Conservation (phyloP, 805 yeast genomes). For the Wickerhamomyces silvicola region DNA sequence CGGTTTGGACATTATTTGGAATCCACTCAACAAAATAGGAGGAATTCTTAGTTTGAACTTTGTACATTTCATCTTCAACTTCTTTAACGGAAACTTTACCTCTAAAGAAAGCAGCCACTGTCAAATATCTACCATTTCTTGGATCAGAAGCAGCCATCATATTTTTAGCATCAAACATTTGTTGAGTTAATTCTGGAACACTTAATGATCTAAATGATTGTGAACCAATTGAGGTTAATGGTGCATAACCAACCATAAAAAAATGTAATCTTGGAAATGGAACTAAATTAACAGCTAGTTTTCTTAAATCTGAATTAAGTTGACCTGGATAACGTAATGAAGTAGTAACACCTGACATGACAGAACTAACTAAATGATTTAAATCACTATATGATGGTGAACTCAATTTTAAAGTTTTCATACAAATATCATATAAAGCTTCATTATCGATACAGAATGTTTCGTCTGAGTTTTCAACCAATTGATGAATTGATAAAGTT, state of each 20-base stretch:
- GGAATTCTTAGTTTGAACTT: slow-evolving; percentile 88
- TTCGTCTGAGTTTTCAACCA: slow-evolving; percentile 97
- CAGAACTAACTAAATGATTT: slow-evolving; percentile 93
- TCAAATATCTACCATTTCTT: slow-evolving; percentile 95
- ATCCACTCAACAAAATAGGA: slow-evolving; percentile 99
- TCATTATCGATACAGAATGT: slow-evolving; percentile 99
- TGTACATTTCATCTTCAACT: slow-evolving; percentile 92
- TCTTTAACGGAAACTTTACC: slow-evolving; percentile 98
- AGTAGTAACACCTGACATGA: slow-evolving; percentile 95
- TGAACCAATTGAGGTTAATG: slow-evolving; percentile 85
- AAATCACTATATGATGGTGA: slow-evolving; percentile 85
- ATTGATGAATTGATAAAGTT: slow-evolving; percentile 92
- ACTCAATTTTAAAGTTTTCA: slow-evolving; percentile 84
- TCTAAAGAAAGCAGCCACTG: slow-evolving; percentile 93
- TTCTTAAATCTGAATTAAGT: slow-evolving; percentile 93
- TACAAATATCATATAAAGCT: slow-evolving; percentile 97
- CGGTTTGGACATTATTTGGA: slow-evolving; percentile 98
- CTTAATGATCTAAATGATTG: slow-evolving; percentile 93
- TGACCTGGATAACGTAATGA: slow-evolving; percentile 97
- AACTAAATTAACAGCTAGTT: slow-evolving; percentile 96
- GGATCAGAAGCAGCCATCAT: slow-evolving; percentile 99
- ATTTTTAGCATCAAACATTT: slow-evolving; percentile 97
- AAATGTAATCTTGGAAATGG: slow-evolving; percentile 99
- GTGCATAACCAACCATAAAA: slow-evolving; percentile 98
- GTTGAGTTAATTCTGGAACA: slow-evolving; percentile 91